A percentile compares a stretch with the other conserved stretches of the same genome.
These are phyloP conservation scores for Linum tenue DNA, from an alignment of 345 rosid genomes.

Conservation along the genomic window DNA sequence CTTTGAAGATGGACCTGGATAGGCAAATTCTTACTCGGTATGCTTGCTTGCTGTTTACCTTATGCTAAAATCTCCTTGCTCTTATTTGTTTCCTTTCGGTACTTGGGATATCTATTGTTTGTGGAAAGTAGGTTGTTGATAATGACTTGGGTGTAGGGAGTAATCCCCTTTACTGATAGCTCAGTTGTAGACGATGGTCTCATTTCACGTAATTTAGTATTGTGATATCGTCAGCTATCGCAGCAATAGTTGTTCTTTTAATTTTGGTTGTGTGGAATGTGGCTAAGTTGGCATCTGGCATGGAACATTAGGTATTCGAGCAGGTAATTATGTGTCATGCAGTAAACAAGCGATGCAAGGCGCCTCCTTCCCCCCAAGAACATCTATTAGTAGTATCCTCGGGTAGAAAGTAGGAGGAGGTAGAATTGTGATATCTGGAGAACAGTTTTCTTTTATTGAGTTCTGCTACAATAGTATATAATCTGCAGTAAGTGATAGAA, in stretches of 20 bases:
- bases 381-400: too few relatives aligned
- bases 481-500: too few relatives aligned
- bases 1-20: constrained; percentile 84
- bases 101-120: too few relatives aligned
- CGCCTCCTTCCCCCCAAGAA: too few relatives aligned
- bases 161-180: neutral
- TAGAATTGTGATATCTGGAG: too few relatives aligned
- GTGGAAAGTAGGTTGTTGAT: neutral
- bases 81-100: neutral
- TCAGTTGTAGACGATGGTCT: neutral
- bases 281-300: neutral
- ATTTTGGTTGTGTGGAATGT: neutral
- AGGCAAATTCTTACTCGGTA: constrained; percentile 83
- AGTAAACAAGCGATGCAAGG: too few relatives aligned
- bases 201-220: neutral
- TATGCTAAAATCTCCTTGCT: too few relatives aligned
- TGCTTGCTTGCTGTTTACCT: neutral
- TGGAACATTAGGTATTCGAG: too few relatives aligned
- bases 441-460: too few relatives aligned
- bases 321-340: too few relatives aligned
- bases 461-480: too few relatives aligned
- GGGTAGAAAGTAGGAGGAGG: too few relatives aligned
- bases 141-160: neutral
- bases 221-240: neutral
- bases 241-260: neutral